Conservation (phyloP, 1,139 yeast genomes). For the Candida pseudoviswanathii region DNA sequence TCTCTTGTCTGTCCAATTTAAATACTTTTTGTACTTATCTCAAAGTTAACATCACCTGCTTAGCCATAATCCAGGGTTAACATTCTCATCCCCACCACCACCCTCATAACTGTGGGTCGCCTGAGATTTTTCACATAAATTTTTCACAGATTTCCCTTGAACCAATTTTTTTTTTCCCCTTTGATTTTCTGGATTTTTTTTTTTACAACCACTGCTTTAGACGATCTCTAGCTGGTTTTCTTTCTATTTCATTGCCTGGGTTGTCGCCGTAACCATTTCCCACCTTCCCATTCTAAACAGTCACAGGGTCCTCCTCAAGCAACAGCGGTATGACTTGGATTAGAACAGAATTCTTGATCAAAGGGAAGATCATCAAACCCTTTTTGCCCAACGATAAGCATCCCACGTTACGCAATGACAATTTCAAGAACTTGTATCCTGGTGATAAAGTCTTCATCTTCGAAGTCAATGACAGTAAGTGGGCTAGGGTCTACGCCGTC, state of each 20-base stretch:
- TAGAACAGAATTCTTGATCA: conserved; percentile 40
- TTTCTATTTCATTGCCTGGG: background rate
- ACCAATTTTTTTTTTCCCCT: background rate
- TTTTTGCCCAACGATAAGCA: conserved; percentile 62
- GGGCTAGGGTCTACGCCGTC: conserved; percentile 81
- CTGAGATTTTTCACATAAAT: background rate
- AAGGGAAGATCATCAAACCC: conserved; percentile 58
- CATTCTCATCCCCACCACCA: too few species aligned
- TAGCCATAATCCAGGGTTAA: too few species aligned
- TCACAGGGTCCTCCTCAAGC: background rate
- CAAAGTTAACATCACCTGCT: too few species aligned
- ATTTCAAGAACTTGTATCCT: conserved; percentile 61
- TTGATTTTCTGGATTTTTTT: background rate
- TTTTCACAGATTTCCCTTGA: background rate
- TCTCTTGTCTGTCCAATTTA: too few species aligned
- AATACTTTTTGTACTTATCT: too few species aligned
- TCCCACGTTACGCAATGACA: conserved; percentile 40
- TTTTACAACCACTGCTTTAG: background rate
- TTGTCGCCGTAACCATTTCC: background rate
- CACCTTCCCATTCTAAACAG: background rate
- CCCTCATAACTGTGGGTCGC: too few species aligned
- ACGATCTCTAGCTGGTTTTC: background rate
- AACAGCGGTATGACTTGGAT: conserved; percentile 28
- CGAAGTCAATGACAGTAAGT: conserved; percentile 62
- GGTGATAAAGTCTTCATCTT: conserved; percentile 83